These are phyloP conservation scores for Xylaria scruposa DNA, from an alignment of 495 filamentous ascomycete genomes.

Conservation along the genomic window DNA sequence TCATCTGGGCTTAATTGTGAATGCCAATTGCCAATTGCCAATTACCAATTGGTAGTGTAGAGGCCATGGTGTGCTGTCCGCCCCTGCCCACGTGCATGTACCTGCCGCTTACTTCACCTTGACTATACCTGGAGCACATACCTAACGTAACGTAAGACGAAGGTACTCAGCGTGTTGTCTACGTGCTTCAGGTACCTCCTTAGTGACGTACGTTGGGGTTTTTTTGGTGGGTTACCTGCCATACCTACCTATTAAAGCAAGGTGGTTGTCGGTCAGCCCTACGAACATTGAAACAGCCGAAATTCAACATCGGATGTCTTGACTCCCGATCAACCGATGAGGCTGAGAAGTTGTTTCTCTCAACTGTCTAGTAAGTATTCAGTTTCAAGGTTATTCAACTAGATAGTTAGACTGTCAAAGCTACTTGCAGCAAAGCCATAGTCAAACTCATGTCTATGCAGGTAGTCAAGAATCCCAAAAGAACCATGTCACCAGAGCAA, in stretches of 20 bases:
- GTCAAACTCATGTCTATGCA: too few species aligned
- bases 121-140: neutral
- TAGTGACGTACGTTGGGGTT: slow-evolving; percentile 21
- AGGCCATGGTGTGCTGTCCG: slow-evolving; percentile 1
- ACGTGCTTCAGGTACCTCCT: neutral
- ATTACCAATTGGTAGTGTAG: neutral
- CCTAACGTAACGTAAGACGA: neutral
- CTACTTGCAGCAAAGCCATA: too few species aligned
- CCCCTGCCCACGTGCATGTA: neutral
- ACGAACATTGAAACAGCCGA: slow-evolving; percentile 6
- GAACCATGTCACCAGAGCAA: neutral
- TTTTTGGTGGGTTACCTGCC: slow-evolving; percentile 1
- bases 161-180: neutral
- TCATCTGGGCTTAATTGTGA: slow-evolving; percentile 7
- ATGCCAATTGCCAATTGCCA: too few species aligned
- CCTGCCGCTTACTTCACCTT: slow-evolving; percentile 1
- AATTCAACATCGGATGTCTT: slow-evolving; percentile 2
- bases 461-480: neutral
- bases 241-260: slow-evolving; percentile 19
- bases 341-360: neutral
- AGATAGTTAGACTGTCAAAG: too few species aligned
- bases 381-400: neutral
- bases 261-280: slow-evolving; percentile 19
- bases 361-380: too few species aligned
- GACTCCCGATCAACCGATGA: slow-evolving; percentile 4